A percentile compares a stretch with the other conserved stretches of the same genome.
phyloP scores from a whole-genome alignment of 176 grass and related monocot genomes.

The Avena eriantha region DNA sequence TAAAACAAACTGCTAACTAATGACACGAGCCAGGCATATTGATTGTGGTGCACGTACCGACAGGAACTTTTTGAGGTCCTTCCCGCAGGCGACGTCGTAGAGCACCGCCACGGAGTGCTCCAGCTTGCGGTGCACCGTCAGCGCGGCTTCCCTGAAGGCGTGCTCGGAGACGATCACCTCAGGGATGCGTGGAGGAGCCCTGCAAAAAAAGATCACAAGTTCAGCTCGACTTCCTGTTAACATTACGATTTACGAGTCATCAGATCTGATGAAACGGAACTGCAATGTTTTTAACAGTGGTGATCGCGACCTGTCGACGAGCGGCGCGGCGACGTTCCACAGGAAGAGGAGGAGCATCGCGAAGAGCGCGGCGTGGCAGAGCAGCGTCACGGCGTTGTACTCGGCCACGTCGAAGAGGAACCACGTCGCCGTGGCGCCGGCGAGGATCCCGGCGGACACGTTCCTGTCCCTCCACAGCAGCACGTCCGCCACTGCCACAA shows the following conservation, averaged over 20 bases:
- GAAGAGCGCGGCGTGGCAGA: slow-evolving; percentile 74
- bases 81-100: slow-evolving; percentile 76
- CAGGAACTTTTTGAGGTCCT: slow-evolving; percentile 81
- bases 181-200: slow-evolving; percentile 60
- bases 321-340: slow-evolving; percentile 56
- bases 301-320: slow-evolving; percentile 62
- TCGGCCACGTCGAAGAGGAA: slow-evolving; percentile 83
- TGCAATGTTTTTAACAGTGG: too few relatives aligned
- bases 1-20: too few relatives aligned
- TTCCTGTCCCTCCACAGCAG: slow-evolving; percentile 80
- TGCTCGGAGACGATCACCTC: slow-evolving; percentile 68
- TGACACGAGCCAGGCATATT: too few relatives aligned
- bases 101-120: slow-evolving; percentile 43
- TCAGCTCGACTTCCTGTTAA: too few relatives aligned
- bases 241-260: too few relatives aligned
- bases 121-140: slow-evolving; percentile 56
- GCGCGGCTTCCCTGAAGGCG: slow-evolving; percentile 64
- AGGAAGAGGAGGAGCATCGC: slow-evolving; percentile 77
- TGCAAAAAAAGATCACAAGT: slow-evolving; percentile 29
- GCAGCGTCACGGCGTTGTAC: slow-evolving; percentile 73
- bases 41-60: slow-evolving; percentile 45
- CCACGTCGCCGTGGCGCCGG: slow-evolving; percentile 65
- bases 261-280: too few relatives aligned
- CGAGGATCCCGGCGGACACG: slow-evolving; percentile 75
- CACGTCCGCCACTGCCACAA: slow-evolving; percentile 69